Conservation (phyloP, 345 rosid species). For the Citrus australasica region DNA sequence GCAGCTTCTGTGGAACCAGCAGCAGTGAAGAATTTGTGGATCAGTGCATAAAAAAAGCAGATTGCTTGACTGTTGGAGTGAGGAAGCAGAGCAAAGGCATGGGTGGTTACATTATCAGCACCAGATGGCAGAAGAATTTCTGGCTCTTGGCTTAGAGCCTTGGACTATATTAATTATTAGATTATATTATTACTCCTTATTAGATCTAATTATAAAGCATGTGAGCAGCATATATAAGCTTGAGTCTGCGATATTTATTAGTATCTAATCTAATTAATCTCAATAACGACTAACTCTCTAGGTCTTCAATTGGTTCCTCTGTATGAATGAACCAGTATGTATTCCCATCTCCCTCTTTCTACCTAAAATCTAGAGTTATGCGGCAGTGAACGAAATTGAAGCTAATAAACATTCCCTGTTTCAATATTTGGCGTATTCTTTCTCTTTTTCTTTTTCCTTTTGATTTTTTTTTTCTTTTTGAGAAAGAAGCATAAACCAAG, state of each 20-base stretch:
- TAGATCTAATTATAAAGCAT: not conserved
- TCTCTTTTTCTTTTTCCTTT: too few relatives aligned
- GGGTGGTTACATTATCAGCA: constrained; percentile 86
- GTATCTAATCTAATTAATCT: constrained; percentile 6
- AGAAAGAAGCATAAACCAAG: too few relatives aligned
- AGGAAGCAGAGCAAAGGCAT: constrained; percentile 82
- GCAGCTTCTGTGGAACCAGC: constrained; percentile 73
- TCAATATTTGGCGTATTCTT: too few relatives aligned
- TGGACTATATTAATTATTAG: not conserved
- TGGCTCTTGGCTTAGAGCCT: constrained; percentile 78
- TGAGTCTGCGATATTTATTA: not conserved
- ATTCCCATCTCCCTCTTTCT: not conserved
- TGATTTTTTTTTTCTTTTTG: too few relatives aligned
- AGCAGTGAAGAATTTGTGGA: constrained; percentile 74
- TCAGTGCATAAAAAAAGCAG: constrained; percentile 68
- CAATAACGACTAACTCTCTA: constrained; percentile 6
- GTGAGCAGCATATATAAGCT: not conserved
- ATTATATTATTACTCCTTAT: not conserved
- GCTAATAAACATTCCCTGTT: not conserved
- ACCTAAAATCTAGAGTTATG: not conserved
- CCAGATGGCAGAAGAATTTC: constrained; percentile 91
- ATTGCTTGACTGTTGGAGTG: constrained; percentile 87
- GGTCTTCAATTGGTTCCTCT: not conserved
- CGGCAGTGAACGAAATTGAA: not conserved
- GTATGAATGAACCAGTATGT: too few relatives aligned